A percentile compares a stretch with the other conserved stretches of the same genome.
phyloP scores from a whole-genome alignment of 78 protist species.

The Dictyostelium discoideum region DNA sequence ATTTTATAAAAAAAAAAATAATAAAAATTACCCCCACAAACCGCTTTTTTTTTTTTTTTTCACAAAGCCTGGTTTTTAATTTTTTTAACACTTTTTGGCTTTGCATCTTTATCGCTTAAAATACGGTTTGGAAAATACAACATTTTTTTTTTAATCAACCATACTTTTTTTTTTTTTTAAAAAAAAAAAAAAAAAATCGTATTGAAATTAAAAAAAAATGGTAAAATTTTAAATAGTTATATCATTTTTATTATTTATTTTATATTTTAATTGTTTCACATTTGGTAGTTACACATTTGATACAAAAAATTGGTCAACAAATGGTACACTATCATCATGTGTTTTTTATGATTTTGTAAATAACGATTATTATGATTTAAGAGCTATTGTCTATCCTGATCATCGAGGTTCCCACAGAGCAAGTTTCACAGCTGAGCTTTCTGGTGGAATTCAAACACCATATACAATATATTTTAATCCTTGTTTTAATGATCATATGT shows the following conservation, averaged over 20 bases:
- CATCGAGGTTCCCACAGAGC: not conserved
- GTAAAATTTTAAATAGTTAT: not conserved
- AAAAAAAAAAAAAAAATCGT: too few relatives aligned
- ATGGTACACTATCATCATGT: not conserved
- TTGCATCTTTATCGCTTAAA: too few relatives aligned
- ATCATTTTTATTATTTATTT: not conserved
- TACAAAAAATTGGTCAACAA: not conserved
- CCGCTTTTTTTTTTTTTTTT: too few relatives aligned
- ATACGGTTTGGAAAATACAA: too few relatives aligned
- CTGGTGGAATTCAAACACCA: not conserved
- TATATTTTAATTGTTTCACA: not conserved
- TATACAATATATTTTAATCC: not conserved
- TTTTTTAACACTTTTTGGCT: too few relatives aligned
- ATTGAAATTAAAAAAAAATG: not conserved
- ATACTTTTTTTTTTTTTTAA: too few relatives aligned
- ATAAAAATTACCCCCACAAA: too few relatives aligned
- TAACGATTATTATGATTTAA: too few relatives aligned
- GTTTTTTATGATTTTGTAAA: not conserved
- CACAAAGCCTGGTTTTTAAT: too few relatives aligned
- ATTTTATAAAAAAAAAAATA: too few relatives aligned
- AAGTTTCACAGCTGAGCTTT: not conserved
- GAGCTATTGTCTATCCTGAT: not conserved
- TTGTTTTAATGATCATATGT: not conserved
- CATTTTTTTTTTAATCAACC: too few relatives aligned
- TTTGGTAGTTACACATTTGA: not conserved